Percentiles rank a stretch among this genome's conserved stretches.
phyloP scores from a whole-genome alignment of 108 stramenopile genomes.

The Nitzschia inconspicua region DNA sequence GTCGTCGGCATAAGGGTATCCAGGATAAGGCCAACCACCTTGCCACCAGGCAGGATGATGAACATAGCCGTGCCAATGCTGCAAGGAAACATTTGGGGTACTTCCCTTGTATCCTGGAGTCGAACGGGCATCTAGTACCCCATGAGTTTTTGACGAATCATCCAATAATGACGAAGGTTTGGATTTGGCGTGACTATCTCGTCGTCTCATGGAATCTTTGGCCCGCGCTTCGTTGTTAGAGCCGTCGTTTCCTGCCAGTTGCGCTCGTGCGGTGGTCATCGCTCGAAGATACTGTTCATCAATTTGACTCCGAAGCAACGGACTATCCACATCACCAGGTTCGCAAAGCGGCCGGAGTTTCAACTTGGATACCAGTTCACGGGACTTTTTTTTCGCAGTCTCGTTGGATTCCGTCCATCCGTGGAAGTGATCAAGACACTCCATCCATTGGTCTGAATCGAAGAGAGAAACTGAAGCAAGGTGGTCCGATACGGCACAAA shows the following conservation, averaged over 20 bases:
- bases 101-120: too few relatives aligned
- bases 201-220: constrained; percentile 5
- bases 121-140: too few relatives aligned
- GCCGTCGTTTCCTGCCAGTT: constrained; percentile 38
- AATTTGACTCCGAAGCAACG: constrained; percentile 68
- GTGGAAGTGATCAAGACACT: constrained; percentile 56
- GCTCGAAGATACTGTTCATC: constrained; percentile 72
- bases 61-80: constrained; percentile 14
- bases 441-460: constrained; percentile 84
- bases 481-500: constrained; percentile 86
- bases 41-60: constrained; percentile 17
- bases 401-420: constrained; percentile 65
- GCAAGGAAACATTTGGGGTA: too few relatives aligned
- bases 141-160: too few relatives aligned
- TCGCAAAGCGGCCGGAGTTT: constrained; percentile 48
- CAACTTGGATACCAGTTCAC: constrained; percentile 47
- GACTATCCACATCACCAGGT: constrained; percentile 63
- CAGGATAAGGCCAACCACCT: constrained; percentile 18
- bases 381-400: constrained; percentile 31
- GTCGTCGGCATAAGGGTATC: constrained; percentile 29
- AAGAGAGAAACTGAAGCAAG: constrained; percentile 77
- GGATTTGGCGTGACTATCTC: constrained; percentile 2
- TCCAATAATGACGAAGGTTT: constrained; percentile 3
- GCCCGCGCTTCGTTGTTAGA: constrained; percentile 13
- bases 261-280: constrained; percentile 59